These are phyloP conservation scores for Ilex aquifolium DNA, from an alignment of 257 asterid species.

Conservation along the genomic window DNA sequence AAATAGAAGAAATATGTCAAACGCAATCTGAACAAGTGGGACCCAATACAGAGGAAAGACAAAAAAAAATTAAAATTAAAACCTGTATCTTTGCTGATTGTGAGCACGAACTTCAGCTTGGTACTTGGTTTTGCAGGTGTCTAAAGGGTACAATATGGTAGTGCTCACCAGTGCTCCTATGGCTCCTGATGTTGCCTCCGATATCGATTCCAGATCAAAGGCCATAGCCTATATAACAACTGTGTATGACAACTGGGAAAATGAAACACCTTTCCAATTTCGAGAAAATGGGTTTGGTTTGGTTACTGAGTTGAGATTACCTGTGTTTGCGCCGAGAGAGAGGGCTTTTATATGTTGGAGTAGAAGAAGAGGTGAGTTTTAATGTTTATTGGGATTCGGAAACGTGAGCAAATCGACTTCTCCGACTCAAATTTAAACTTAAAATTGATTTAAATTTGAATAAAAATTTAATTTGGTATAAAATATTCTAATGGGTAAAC, in stretches of 20 bases:
- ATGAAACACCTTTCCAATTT: background rate
- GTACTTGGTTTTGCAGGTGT: constrained; percentile 88
- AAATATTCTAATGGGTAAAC: background rate
- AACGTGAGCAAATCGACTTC: background rate
- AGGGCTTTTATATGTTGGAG: no score
- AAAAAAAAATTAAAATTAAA: background rate
- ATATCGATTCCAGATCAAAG: constrained; percentile 57
- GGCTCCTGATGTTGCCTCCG: constrained; percentile 92
- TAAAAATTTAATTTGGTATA: background rate
- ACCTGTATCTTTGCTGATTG: constrained; percentile 74
- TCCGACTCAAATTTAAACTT: background rate
- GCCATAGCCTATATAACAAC: constrained; percentile 13
- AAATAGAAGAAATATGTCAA: background rate
- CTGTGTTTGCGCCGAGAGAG: background rate
- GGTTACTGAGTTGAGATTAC: background rate
- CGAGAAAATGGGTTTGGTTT: background rate
- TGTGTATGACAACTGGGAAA: background rate
- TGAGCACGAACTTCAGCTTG: constrained; percentile 88
- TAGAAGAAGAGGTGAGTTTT: background rate
- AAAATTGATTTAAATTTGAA: background rate
- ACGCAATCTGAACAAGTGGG: background rate
- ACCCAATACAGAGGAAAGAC: background rate
- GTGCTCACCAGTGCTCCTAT: constrained; percentile 87
- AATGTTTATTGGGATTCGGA: constrained; percentile 16
- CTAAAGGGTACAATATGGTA: constrained; percentile 80